Base-by-base conservation (phyloP, 2,329 filamentous ascomycete genomes). In the Curvularia eragrostidis region DNA sequence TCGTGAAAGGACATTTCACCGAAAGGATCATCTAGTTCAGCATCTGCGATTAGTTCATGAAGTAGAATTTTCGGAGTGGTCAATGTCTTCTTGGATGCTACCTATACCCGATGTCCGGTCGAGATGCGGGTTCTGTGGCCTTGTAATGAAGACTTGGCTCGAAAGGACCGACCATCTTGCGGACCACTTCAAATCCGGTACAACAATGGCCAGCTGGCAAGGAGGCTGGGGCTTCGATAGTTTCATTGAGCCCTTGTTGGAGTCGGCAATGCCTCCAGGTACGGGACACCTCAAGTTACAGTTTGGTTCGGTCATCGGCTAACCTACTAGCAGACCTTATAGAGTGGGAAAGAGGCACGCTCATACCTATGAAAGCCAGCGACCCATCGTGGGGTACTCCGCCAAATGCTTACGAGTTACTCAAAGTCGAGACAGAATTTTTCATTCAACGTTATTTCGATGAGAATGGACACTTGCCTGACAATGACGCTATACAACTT, bases 11-110 rank as follows among this genome's bases (percentile, higher is more conserved):
- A 73, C 64, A 1, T 73, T 73, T 28, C 63, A 71, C 21, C 57
- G 70, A 0, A 72, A 71, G 56, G 70, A 72, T n/a, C 70, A 73
- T 38, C 39, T 73, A 0, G 62, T 63, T 3, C 70, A 73, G 41
- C 70, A 73, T 32, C 41, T 72, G 5, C 58, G 62, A n/a, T 49
- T 72, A 3, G 68, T 73, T 4, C 70, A 72, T 28, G 55, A 59
- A 7, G 54, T 62, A 3, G 62, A 60, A 18, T 70, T 65, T 19
- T 54, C 58, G 1, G 62, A 65, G 13, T 87, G 62, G 77, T 64
- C 69, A 38, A 71, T 72, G 68, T 54, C 58, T 19, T 49, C 54
- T 12, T 72, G 69, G 68, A 70, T 61, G 56, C n/a, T 66, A 7
- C 62, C 68, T 13, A 69, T 64, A 62, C 62, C 66, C 0, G 56